These are phyloP conservation scores for Nicotiana tabacum DNA, from an alignment of 257 asterid genomes.

Conservation along the genomic window DNA sequence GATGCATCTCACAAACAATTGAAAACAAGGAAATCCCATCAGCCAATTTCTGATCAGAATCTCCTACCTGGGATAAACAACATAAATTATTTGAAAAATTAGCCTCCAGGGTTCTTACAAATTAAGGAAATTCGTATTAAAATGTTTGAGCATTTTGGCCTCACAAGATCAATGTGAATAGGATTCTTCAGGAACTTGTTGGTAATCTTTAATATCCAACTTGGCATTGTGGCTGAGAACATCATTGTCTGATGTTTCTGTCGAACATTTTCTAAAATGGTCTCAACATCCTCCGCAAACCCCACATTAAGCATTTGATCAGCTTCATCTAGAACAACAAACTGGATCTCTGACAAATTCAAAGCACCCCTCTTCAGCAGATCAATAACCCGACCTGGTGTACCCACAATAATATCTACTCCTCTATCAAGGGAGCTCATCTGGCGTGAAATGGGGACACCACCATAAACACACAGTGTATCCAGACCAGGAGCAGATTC, in stretches of 20 bases:
- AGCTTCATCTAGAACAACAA: constrained; percentile 91
- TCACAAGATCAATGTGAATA: constrained; percentile 78
- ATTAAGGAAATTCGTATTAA: background rate
- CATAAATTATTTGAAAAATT: background rate
- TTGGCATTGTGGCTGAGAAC: constrained; percentile 99
- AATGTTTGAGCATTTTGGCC: constrained; percentile 16
- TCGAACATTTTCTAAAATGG: constrained; percentile 59
- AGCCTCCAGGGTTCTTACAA: background rate
- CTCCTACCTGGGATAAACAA: constrained; percentile 74
- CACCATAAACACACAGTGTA: constrained; percentile 88
- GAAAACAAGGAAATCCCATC: constrained; percentile 79
- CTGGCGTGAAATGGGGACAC: constrained; percentile 68
- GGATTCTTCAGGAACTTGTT: constrained; percentile 75
- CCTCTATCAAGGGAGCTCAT: constrained; percentile 87
- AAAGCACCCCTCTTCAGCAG: constrained; percentile 85
- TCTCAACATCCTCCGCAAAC: constrained; percentile 88
- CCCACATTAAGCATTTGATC: constrained; percentile 99
- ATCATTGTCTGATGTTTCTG: constrained; percentile 92
- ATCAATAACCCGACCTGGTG: constrained; percentile 94
- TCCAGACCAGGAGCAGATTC: constrained; percentile 72
- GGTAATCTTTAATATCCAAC: constrained; percentile 78
- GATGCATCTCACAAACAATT: constrained; percentile 53
- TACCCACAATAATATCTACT: constrained; percentile 81
- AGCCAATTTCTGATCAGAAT: constrained; percentile 82
- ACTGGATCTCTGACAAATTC: constrained; percentile 63